Base-by-base conservation (phyloP, 257 asterid species). In the Nicotiana otophora region DNA sequence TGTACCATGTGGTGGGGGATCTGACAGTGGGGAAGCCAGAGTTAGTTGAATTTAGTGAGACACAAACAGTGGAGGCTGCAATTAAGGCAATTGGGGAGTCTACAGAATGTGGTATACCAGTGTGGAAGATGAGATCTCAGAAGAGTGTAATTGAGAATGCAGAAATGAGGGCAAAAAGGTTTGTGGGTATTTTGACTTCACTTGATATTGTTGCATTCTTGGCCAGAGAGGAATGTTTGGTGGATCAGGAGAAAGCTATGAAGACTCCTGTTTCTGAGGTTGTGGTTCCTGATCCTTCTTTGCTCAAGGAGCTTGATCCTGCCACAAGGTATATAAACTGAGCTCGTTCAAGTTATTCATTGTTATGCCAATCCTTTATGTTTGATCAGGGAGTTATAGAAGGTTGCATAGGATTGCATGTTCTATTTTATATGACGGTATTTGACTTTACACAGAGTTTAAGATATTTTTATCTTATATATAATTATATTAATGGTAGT, bases 1-100 rank as follows among this genome's bases (percentile, higher is more conserved):
- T 96, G 81, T 90, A 92, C 90, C 99, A 96, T 85, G 99, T 96
- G 17, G 98, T 94, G 16, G 99, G 99, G 83, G 99, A 96, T 94
- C 95, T 96, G 86, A 96, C 99, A 8, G 98, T 96, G 82, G 99
- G 98, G 79, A 96, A 96, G 89, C 98, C 99, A 2, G 98, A 96
- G 88, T 87, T 96, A 68, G 91, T 91, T 62, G 99, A 96, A 85
- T 96, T 96, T 80, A 69, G 84, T 7, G 98, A 94, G 83, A 90
- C 95, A 20, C 97, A 94, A 88, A 93, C 98, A 30, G 89, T 96
- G 67, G 98, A 88, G 23, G 92, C 97, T 5, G 99, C 99, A 7
- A 96, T 96, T 63, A 86, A 85, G 85, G 93, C 97, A 1, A 92
- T 96, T 26, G 98, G 91, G 51, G 97, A 94, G 77, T 90, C 98